Evolutionary conservation across 495 filamentous ascomycete genomes (phyloP), one percentile per base, ranked within the genome.

Genomic region (Podospora comata): DNA sequence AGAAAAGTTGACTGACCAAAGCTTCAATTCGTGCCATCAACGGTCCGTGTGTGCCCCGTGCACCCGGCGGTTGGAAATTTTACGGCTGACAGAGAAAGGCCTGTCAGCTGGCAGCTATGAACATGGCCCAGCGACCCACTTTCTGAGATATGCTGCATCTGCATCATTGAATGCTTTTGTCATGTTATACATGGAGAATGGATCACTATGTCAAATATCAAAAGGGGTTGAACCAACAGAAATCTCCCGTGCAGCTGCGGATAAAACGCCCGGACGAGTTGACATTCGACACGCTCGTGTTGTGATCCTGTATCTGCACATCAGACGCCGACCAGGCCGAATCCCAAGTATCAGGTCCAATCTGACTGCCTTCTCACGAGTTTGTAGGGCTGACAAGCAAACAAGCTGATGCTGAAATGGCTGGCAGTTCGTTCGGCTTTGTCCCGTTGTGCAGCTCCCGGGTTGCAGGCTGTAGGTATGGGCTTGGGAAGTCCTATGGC

Each of bases 1-100:
- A 67, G 39, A 71, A 71, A 71, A 71, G 69, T 67, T 68, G 65
- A 53, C 54, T 28, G 34, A 30, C 23, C 23, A 62, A 15, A 20
- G 28, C 30, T 28, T 26, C 62, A 32, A 65, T 60, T 20, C 65
- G 53, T 20, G 19, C 61, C 44, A 44, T 65, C 61, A 20, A 54
- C 34, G 44, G 30, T 59, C 55, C 16, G 6, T 13, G 6, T 13
- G 2, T 18, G 54, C 54, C 54, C 54, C 30, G 55, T 53, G 13
- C 48, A 58, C 28, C 64, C 30, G 19, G 58, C 28, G 13, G 30
- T 54, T 28, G 65, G 53, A 65, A 62, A 65, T 67, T 61, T 60
- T 65, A 34, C 68, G 27, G 63, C 68, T 70, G 68, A 20, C 68
- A 27, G 54, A 5, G 16, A 13, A n/a, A 1, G 30, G n/a, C 1